Evolutionary conservation across 2,329 filamentous ascomycete genomes (phyloP), one percentile per base, ranked within the genome.

Genomic region (Nemania abortiva): DNA sequence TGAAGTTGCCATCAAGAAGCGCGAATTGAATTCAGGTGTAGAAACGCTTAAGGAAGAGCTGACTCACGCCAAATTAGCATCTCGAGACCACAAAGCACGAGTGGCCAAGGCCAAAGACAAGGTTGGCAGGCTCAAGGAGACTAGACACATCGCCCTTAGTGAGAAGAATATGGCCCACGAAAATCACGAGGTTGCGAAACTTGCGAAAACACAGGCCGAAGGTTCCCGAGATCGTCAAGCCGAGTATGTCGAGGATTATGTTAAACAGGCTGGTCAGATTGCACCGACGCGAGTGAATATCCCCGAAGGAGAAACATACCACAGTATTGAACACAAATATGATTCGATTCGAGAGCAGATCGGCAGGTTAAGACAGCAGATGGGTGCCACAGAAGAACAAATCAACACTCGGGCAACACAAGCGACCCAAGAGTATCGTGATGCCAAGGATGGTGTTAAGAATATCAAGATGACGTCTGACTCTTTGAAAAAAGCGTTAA

Each of bases 311-410:
- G 90, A 93, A 76, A 93, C 89, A 0, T 79, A 86, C 50, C 77
- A 81, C 13, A 89, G 85, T 63, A 83, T 91, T 22, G 83, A 86
- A 71, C 82, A 80, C 63, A 87, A 88, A 76, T 86, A 87, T 66
- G 74, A 85, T 1, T 86, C 85, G 45, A 80, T 94, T 15, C 79
- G 81, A 37, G 83, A 85, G 53, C 89, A 92, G 75, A 80, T 94
- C n/a, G 79, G 84, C 20, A 84, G 85, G 69, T 85, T 88, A 63
- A 85, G 88, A 66, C 81, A 82, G 59, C 84, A 85, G 74, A 81
- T 90, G 54, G 91, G 92, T 27, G 90, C 87, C 60, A 84, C 87
- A 22, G 89, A 92, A 61, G 84, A 91, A 70, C 82, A 93, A 74
- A 91, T 94, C 57, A 85, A 86, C 62, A 82, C 86, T 37, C 81